These are phyloP conservation scores for Epichloe hybrida DNA, from an alignment of 2,329 filamentous ascomycete genomes.

Conservation along the genomic window DNA sequence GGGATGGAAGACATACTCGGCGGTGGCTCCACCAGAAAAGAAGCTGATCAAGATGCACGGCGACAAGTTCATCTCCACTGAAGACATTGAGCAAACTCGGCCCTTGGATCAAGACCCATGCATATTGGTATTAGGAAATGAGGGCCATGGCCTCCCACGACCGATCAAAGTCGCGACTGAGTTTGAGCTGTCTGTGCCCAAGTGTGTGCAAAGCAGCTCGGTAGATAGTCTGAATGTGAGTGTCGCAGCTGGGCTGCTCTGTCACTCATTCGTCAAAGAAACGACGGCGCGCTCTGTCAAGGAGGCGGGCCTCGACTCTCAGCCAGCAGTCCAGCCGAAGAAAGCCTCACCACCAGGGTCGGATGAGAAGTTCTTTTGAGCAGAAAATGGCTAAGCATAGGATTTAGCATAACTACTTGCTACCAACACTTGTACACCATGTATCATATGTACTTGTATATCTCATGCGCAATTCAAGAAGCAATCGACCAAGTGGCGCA, in stretches of 20 bases:
- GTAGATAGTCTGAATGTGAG: constrained; percentile 92
- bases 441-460: neutral
- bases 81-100: constrained; percentile 33
- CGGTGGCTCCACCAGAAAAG: constrained; percentile 38
- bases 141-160: constrained; percentile 59
- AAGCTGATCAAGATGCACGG: constrained; percentile 20
- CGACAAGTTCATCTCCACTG: constrained; percentile 34
- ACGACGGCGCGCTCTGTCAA: neutral
- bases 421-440: neutral
- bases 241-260: constrained; percentile 69
- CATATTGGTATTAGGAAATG: constrained; percentile 71
- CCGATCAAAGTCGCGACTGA: constrained; percentile 54
- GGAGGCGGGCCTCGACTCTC: neutral
- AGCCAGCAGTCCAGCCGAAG: neutral
- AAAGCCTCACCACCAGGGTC: neutral
- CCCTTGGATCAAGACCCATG: constrained; percentile 50
- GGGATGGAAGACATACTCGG: constrained; percentile 77
- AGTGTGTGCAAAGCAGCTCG: constrained; percentile 33
- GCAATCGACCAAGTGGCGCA: no score
- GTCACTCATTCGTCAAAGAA: constrained; percentile 49
- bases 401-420: no score
- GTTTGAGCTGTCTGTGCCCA: constrained; percentile 50
- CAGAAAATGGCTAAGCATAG: neutral
- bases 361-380: neutral
- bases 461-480: neutral